These are phyloP conservation scores for Fusarium odoratissimum DNA, from an alignment of 2,329 filamentous ascomycete species.

Conservation along the genomic window DNA sequence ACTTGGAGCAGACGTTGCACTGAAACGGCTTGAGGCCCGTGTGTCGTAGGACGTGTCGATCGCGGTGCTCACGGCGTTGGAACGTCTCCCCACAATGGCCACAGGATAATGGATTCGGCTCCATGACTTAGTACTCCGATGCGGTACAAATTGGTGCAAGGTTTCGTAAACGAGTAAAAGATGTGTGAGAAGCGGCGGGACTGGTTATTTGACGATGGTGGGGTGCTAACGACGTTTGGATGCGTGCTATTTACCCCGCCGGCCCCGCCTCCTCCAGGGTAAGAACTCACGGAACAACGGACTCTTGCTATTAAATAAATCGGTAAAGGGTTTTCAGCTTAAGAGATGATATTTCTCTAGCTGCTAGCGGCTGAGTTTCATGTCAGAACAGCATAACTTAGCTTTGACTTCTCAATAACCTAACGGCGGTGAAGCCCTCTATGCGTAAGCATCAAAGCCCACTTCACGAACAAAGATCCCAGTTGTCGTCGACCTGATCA, in stretches of 20 bases:
- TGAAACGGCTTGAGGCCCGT: neutral
- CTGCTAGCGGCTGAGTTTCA: rapidly evolving
- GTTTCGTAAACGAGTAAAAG: no score
- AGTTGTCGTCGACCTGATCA: no score
- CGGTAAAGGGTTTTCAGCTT: rapidly evolving
- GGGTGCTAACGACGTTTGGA: neutral
- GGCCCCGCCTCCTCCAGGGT: neutral
- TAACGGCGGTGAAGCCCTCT: neutral
- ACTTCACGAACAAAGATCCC: no score
- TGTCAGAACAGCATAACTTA: rapidly evolving
- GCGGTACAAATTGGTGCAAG: no score
- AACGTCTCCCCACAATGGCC: neutral
- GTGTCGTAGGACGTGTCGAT: conserved; percentile 1
- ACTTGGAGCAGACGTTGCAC: neutral
- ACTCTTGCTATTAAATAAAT: neutral
- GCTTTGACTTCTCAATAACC: rapidly evolving
- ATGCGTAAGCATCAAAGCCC: rapidly evolving
- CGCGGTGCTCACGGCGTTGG: neutral
- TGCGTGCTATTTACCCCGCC: neutral
- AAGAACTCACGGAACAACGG: neutral
- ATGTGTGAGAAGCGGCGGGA: neutral
- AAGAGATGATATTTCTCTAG: rapidly evolving
- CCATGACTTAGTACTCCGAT: neutral
- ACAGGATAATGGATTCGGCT: neutral
- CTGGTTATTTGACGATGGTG: rapidly evolving